Evolutionary conservation across 129 eudicot genomes (phyloP), one percentile per base, ranked within the genome.

Genomic region (Ambrosia artemisiifolia): DNA sequence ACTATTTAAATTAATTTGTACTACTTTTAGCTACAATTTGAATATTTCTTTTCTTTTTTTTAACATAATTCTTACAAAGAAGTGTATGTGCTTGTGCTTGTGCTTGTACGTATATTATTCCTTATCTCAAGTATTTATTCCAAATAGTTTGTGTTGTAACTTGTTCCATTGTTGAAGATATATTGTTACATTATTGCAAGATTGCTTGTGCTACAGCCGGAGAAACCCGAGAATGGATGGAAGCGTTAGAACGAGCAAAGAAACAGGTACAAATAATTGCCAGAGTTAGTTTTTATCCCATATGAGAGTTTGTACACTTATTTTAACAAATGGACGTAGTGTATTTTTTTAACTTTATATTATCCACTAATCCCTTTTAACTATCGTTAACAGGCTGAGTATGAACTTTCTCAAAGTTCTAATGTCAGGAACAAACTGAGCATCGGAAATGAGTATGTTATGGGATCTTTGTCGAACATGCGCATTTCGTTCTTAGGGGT

Each of bases 181-280:
- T 69, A 72, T 71, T 63, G 73, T 75, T 71, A 51, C 17, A 38
- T 80, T 85, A 67, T 60, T 79, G 84, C 86, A 84, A 94, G 99
- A 86, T 95, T 88, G 99, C 99, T 80, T 95, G 97, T 90, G 86
- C 85, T 38, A 82, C 94, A 80, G 91, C 89, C 20, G 99, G 86
- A 65, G 97, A 94, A 77, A 89, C 86, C 67, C 84, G 82, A 20
- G 86, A 88, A 65, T 94, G 99, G 99, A 75, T 90, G 91, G 97
- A 90, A 79, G 96, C 99, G 81, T 94, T 94, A 77, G 87, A 88
- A 69, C 94, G 75, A 55, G 99, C 97, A 18, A 94, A 94, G 71
- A 88, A 88, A 77, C 91, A 87, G 88, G 98, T 92, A 84, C 11
- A 65, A 42, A 43, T 11, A 33, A 46, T 32, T 35, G 12, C 7